A percentile compares a stretch with the other conserved stretches of the same genome.
phyloP scores from a whole-genome alignment of 306 rosid species.

The Cicer chorassanicum region DNA sequence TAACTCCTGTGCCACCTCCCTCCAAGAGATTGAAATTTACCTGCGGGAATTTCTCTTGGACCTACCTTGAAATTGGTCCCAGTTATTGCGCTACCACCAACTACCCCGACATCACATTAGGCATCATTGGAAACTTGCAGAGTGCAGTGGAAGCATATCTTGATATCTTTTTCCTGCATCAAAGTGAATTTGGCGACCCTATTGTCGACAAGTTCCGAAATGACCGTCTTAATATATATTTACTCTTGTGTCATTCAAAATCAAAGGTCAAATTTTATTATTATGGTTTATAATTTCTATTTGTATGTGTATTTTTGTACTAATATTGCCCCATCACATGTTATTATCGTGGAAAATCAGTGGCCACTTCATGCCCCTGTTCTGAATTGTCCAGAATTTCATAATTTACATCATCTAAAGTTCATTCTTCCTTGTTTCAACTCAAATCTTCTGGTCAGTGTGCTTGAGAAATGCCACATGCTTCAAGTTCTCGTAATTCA shows the following conservation, averaged over 20 bases:
- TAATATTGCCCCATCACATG: neutral
- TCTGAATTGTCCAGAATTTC: neutral
- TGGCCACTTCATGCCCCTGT: neutral
- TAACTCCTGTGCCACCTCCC: neutral
- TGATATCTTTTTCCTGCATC: neutral
- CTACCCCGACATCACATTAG: neutral
- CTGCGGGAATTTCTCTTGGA: too few relatives aligned
- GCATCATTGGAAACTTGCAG: neutral
- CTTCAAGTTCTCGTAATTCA: slow-evolving; percentile 2
- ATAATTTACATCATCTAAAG: neutral
- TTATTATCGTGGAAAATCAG: neutral
- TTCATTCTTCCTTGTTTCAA: slow-evolving; percentile 21
- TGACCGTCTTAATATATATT: too few relatives aligned
- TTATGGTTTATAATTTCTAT: neutral
- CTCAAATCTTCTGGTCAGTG: neutral
- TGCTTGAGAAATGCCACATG: slow-evolving; percentile 23
- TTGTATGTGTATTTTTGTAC: neutral
- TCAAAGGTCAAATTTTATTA: slow-evolving; percentile 1
- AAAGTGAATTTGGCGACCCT: neutral
- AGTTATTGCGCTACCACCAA: too few relatives aligned
- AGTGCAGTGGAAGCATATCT: neutral
- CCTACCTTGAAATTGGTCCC: neutral
- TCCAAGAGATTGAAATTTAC: neutral
- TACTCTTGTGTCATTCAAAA: neutral
- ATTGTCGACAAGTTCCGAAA: neutral